Conservation (phyloP, 2,329 filamentous ascomycete species). For the Aureobasidium mangrovei region DNA sequence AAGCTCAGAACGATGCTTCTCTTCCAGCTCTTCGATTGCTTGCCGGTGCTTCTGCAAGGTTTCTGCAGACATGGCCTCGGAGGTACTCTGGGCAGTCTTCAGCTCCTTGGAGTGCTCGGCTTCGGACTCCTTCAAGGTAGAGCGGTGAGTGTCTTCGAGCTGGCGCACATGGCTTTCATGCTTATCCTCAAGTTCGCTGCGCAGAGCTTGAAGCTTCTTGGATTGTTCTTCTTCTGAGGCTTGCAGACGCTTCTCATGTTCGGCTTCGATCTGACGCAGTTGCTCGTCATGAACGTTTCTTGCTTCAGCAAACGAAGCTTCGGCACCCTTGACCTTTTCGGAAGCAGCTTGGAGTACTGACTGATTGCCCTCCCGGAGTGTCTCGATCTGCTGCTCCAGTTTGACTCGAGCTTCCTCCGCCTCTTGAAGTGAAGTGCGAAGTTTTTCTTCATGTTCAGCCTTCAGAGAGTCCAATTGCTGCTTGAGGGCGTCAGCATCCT, state of each 20-base stretch:
- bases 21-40: not conserved
- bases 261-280: not conserved
- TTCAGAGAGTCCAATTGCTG: constrained; percentile 11
- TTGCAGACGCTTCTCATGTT: not conserved
- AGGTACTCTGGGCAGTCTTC: not conserved
- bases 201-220: not conserved
- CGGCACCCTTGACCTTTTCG: constrained; percentile 6
- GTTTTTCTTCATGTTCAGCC: constrained; percentile 13
- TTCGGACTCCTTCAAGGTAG: constrained; percentile 1
- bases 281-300: not conserved
- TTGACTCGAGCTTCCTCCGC: not conserved
- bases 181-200: not conserved
- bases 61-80: not conserved
- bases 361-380: not conserved
- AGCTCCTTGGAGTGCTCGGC: constrained; percentile 7
- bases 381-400: not conserved
- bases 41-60: constrained; percentile 1
- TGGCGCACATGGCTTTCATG: not conserved
- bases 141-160: not conserved
- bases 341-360: constrained; percentile 7
- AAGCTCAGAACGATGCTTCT: not conserved
- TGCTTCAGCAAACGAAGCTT: not conserved
- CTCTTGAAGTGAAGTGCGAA: constrained; percentile 14
- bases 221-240: not conserved
- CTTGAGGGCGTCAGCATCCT: constrained; percentile 4